Base-by-base conservation (phyloP, 140 eudicot species). In the Ambrosia hybrid region DNA sequence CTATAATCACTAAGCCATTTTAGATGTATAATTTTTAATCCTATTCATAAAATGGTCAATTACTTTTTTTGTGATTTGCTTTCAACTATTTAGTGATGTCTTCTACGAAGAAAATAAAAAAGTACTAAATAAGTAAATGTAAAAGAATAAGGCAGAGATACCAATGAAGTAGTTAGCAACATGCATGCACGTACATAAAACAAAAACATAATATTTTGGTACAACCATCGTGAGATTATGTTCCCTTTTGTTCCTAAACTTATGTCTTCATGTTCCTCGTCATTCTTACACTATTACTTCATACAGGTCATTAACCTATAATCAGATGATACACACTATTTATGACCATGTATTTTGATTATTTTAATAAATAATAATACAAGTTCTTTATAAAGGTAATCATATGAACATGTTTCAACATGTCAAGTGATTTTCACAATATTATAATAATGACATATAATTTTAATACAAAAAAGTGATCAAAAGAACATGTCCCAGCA, bases 161-260 rank as follows among this genome's bases (percentile, higher is more conserved):
- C 34, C 61, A 56, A 56, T 33, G 34, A 16, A 12, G 61, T 56
- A 56, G 61, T 16, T 56, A 56, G 33, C 34, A 56, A 16, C 61
- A 56, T 56, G 8, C 34, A 56, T 56, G 61, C 61, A 56, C 61
- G 16, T 53, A 16, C 61, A 56, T 56, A 56, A 56, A 16, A 56
- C 61, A 56, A 56, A 56, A 56, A 56, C 9, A 15, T 4, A 4
- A 56, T 56, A 56, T 56, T 15, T 56, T 56, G 61, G 34, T 15
- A 16, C 61, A 56, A 56, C 34, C 61, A 56, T 56, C 61, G 34
- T 56, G 33, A 56, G 61, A 56, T 56, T 56, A 16, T 56, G 61
- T 56, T 56, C 61, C 61, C 61, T 56, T 16, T 56, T 56, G 61
- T 56, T 56, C 61, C 61, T 52, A 9, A 56, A 16, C 21, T 16